These are phyloP conservation scores for Stachybotrys echinatus DNA, from an alignment of 2,329 filamentous ascomycete species.

Conservation along the genomic window DNA sequence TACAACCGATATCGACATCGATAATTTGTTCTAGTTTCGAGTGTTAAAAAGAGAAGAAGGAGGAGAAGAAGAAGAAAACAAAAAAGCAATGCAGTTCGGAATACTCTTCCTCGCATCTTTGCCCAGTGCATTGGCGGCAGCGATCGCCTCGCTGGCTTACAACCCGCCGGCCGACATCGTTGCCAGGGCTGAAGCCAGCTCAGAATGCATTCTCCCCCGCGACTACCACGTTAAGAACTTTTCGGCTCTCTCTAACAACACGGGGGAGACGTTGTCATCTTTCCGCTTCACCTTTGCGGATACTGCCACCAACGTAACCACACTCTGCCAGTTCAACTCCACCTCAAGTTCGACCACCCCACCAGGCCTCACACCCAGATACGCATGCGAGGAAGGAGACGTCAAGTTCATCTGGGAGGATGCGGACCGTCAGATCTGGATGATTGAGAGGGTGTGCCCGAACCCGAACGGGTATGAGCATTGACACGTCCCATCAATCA, in stretches of 20 bases:
- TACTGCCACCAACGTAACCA: conserved; percentile 30
- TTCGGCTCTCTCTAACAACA: conserved; percentile 24
- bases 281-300: conserved; percentile 38
- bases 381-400: conserved; percentile 33
- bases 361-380: conserved; percentile 27
- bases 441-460: conserved; percentile 41
- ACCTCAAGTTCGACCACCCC: conserved; percentile 30
- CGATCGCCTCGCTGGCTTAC: conserved; percentile 14
- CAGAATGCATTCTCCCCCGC: conserved; percentile 29
- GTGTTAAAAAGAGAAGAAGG: background rate
- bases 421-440: conserved; percentile 23
- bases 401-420: conserved; percentile 38
- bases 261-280: conserved; percentile 21
- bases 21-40: conserved; percentile 2
- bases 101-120: conserved; percentile 15
- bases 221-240: conserved; percentile 35
- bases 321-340: conserved; percentile 37
- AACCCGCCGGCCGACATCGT: conserved; percentile 16
- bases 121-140: conserved; percentile 12
- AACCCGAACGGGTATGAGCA: conserved; percentile 29
- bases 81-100: background rate
- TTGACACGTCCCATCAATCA: background rate
- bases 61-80: background rate
- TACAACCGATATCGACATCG: background rate
- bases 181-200: conserved; percentile 14